These are phyloP conservation scores for Suillus hirtellus DNA, from an alignment of 768 basidiomycete species.

Conservation along the genomic window DNA sequence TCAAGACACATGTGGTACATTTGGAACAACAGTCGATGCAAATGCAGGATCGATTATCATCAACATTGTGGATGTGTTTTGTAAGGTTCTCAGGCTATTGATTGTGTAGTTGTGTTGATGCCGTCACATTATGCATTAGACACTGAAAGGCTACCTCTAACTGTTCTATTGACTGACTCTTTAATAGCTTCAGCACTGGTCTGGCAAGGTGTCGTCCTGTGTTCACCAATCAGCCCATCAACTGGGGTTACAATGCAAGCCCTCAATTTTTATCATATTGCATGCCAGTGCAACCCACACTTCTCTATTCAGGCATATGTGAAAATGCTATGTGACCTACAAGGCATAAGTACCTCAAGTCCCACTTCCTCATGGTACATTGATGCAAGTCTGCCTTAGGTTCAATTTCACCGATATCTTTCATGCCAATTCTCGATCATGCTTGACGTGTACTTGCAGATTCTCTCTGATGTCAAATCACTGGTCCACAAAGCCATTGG, in stretches of 20 bases:
- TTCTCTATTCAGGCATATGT: constrained; percentile 24
- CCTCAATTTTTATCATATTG: constrained; percentile 13
- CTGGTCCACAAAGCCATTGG: too few relatives aligned
- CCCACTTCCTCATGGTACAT: not conserved
- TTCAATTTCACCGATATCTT: constrained; percentile 4
- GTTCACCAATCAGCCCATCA: constrained; percentile 11
- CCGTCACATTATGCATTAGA: not conserved
- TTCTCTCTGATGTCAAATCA: too few relatives aligned
- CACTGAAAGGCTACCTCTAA: not conserved
- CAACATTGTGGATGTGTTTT: constrained; percentile 6
- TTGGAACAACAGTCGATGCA: not conserved
- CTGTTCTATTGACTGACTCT: not conserved
- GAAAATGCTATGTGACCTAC: constrained; percentile 21
- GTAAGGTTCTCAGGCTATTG: not conserved
- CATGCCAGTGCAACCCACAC: constrained; percentile 17
- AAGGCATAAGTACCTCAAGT: constrained; percentile 8
- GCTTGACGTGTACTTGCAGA: too few relatives aligned
- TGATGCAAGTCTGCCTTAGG: not conserved
- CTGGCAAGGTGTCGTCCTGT: constrained; percentile 10
- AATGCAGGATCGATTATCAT: not conserved
- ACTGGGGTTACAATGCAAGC: constrained; percentile 4
- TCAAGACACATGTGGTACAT: not conserved
- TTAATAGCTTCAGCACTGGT: constrained; percentile 12
- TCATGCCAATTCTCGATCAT: too few relatives aligned
- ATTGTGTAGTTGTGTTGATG: not conserved